A percentile compares a stretch with the other conserved stretches of the same genome.
These are phyloP conservation scores for Podospora fimiseda DNA, from an alignment of 495 filamentous ascomycete species.

Conservation along the genomic window DNA sequence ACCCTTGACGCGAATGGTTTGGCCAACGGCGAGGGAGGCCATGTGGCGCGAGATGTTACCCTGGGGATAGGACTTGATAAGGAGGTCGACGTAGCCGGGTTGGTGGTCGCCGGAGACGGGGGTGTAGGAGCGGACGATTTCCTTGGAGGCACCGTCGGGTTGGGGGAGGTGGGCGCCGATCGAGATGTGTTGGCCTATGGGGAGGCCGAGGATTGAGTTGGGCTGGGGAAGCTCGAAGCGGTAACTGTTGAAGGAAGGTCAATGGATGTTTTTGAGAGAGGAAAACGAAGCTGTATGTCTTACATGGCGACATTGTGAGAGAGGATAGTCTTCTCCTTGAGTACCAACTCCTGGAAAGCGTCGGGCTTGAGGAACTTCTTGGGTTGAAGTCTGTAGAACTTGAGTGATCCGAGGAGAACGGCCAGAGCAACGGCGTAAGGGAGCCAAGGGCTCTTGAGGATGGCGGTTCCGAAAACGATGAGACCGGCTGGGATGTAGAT, in stretches of 20 bases:
- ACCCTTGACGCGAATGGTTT: conserved; percentile 81
- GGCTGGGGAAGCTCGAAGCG: conserved; percentile 76
- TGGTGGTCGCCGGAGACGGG: conserved; percentile 90
- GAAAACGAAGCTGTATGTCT: conserved; percentile 10
- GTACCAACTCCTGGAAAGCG: conserved; percentile 79
- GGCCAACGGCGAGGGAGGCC: conserved; percentile 69
- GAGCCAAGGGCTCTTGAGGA: conserved; percentile 73
- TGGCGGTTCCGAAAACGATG: conserved; percentile 64
- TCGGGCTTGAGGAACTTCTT: conserved; percentile 80
- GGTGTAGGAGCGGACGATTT: conserved; percentile 93
- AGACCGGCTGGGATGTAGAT: conserved; percentile 83
- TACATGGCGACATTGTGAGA: conserved; percentile 97
- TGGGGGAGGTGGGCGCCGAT: conserved; percentile 68
- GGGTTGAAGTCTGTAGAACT: conserved; percentile 56
- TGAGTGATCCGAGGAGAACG: conserved; percentile 53
- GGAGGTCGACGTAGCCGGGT: conserved; percentile 90
- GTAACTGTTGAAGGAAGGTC: conserved; percentile 50
- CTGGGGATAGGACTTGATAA: conserved; percentile 94
- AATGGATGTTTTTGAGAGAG: conserved; percentile 9
- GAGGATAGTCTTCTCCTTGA: conserved; percentile 85
- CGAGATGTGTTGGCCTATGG: conserved; percentile 98
- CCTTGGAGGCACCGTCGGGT: conserved; percentile 64
- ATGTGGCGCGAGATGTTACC: conserved; percentile 95
- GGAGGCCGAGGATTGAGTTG: conserved; percentile 82
- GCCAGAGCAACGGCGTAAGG: conserved; percentile 64